Evolutionary conservation across 169 alveolate species (phyloP).

Genomic region (Plasmodium ovale): DNA sequence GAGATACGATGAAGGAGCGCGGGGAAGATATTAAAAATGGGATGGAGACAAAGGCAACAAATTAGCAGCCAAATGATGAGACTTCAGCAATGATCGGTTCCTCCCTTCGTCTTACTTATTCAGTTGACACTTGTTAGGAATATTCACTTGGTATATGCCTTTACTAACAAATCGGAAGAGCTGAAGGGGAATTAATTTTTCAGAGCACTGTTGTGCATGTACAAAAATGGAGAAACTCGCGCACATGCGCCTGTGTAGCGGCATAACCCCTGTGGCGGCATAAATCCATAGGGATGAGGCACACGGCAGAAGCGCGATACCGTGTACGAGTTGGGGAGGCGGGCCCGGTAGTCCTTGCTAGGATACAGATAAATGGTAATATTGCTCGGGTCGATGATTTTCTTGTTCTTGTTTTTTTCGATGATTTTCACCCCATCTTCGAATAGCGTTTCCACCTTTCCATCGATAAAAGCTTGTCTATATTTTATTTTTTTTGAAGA

Average conservation of each 20-base stretch:
- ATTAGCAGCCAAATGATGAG: too few species aligned
- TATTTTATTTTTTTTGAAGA: conserved; percentile 70
- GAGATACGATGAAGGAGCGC: neutral
- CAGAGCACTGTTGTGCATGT: too few species aligned
- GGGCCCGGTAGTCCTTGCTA: conserved; percentile 67
- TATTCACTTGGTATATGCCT: conserved; percentile 76
- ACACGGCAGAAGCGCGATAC: too few species aligned
- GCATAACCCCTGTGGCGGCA: too few species aligned
- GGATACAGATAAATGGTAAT: conserved; percentile 59
- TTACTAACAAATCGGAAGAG: conserved; percentile 65
- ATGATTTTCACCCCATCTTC: conserved; percentile 75
- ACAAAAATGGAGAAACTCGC: neutral
- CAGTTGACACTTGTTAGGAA: conserved; percentile 67
- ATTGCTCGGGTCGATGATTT: conserved; percentile 64
- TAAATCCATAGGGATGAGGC: too few species aligned
- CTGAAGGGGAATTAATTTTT: conserved; percentile 14
- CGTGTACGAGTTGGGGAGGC: conserved; percentile 68
- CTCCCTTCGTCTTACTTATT: conserved; percentile 57
- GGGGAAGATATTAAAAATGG: too few species aligned
- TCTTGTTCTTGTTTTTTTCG: conserved; percentile 74
- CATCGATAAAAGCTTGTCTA: conserved; percentile 76
- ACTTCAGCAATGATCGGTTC: too few species aligned
- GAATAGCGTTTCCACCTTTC: conserved; percentile 76
- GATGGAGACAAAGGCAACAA: too few species aligned
- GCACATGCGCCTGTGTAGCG: neutral